Percentiles rank a stretch among this genome's conserved stretches.
phyloP scores from a whole-genome alignment of 352 stramenopile genomes.

The Phytopythium boreale region DNA sequence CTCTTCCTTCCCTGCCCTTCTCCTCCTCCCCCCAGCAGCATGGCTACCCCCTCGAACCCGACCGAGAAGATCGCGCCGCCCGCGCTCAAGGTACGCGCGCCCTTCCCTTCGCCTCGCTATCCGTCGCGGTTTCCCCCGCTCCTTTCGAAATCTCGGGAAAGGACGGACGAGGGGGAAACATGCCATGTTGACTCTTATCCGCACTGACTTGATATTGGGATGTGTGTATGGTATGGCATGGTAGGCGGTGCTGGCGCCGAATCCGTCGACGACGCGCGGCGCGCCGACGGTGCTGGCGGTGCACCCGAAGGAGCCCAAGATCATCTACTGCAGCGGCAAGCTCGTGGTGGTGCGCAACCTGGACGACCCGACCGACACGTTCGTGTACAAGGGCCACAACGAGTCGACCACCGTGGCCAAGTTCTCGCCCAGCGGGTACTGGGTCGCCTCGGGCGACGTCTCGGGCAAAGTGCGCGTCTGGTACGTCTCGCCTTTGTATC shows the following conservation, averaged over 20 bases:
- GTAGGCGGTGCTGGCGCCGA: slow-evolving; percentile 59
- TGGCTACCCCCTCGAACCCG: slow-evolving; percentile 56
- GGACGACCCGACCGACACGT: slow-evolving; percentile 79
- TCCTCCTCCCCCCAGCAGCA: slow-evolving; percentile 8
- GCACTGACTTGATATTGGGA: too few species aligned
- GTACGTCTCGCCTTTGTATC: slow-evolving; percentile 21
- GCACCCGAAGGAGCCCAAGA: slow-evolving; percentile 84
- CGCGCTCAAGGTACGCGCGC: slow-evolving; percentile 38
- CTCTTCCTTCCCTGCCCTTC: background rate
- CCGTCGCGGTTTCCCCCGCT: too few species aligned
- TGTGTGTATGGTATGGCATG: too few species aligned
- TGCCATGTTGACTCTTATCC: background rate
- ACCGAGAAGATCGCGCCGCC: slow-evolving; percentile 61
- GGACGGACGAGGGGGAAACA: background rate
- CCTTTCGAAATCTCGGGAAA: too few species aligned
- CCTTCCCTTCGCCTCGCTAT: too few species aligned
- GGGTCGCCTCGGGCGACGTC: slow-evolving; percentile 90
- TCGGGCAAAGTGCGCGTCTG: slow-evolving; percentile 94
- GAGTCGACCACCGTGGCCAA: slow-evolving; percentile 89
- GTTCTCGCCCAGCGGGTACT: slow-evolving; percentile 95
- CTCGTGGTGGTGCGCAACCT: slow-evolving; percentile 89
- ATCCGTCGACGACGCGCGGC: slow-evolving; percentile 69
- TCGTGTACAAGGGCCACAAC: slow-evolving; percentile 96
- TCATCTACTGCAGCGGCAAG: slow-evolving; percentile 93
- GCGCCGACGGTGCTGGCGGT: slow-evolving; percentile 64